Percentiles rank a stretch among this genome's conserved stretches.
These are phyloP conservation scores for Gynostemma pentaphyllum DNA, from an alignment of 306 rosid genomes.

Conservation along the genomic window DNA sequence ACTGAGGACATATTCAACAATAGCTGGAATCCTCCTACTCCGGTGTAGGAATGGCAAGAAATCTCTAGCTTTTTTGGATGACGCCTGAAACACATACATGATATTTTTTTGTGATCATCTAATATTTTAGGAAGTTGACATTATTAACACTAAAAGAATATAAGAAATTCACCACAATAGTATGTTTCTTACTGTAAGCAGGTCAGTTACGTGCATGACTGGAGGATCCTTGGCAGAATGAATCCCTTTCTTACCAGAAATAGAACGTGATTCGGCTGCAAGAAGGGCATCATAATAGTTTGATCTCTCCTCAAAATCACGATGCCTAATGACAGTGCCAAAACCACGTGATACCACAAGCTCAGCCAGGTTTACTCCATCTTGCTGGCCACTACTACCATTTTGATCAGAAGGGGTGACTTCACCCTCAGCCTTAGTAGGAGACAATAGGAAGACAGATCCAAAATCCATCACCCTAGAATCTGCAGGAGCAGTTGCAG, in stretches of 20 bases:
- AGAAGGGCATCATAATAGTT: slow-evolving; percentile 90
- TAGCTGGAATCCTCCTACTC: slow-evolving; percentile 80
- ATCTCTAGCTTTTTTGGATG: slow-evolving; percentile 80
- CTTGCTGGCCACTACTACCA: slow-evolving; percentile 35
- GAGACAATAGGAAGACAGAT: slow-evolving; percentile 55
- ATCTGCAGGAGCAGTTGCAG: slow-evolving; percentile 49
- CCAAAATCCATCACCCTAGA: slow-evolving; percentile 96
- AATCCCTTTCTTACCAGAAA: slow-evolving; percentile 62
- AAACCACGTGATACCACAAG: slow-evolving; percentile 72
- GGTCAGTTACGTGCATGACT: slow-evolving; percentile 91
- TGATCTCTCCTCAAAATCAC: slow-evolving; percentile 97
- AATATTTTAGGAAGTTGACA: neutral
- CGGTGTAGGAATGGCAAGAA: slow-evolving; percentile 85
- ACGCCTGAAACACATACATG: slow-evolving; percentile 39
- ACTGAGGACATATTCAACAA: slow-evolving; percentile 94
- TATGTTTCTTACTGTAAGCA: slow-evolving; percentile 45
- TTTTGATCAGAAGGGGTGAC: slow-evolving; percentile 40
- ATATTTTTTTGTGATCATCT: neutral
- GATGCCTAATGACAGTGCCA: slow-evolving; percentile 86
- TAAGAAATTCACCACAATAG: slow-evolving; percentile 3
- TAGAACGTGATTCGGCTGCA: slow-evolving; percentile 85
- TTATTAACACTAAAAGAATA: neutral
- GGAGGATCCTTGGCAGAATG: slow-evolving; percentile 97
- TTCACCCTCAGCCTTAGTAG: slow-evolving; percentile 56
- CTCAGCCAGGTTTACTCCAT: slow-evolving; percentile 69